Evolutionary conservation across 2,329 filamentous ascomycete species (phyloP), one percentile per base, ranked within the genome.

Genomic region (Hypoxylon sp.): DNA sequence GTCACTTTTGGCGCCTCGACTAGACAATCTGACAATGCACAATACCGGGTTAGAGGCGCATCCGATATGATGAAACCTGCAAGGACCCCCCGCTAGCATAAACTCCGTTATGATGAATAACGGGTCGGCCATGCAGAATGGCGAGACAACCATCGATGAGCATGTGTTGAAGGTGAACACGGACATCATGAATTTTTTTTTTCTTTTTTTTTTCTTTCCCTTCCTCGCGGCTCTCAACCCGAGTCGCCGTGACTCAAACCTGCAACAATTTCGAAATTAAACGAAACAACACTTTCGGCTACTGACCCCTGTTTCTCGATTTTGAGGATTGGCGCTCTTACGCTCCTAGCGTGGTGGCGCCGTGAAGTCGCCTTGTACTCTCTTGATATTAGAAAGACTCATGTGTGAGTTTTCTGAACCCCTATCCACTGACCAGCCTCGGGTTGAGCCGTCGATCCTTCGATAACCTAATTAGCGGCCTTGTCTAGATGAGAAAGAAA

Each of bases 51-150:
- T 57, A 48, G 43, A 57, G 38, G 27, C 41, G 32, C 53, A 46
- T 55, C 52, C 51, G 55, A 45, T 41, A 48, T 50, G 47, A 55
- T 48, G 55, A 59, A 52, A 56, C 52, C 51, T 59, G 56, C 56
- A 59, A 59, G 56, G 56, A 59, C 56, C 56, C 56, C 55, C 56
- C 49, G 49, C 52, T 53, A 57, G 49, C 53, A 57, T 57, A 59
- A 59, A 53, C 37, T 54, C 40, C 52, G 49, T 49, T 50, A 59
- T 59, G 53, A 54, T 59, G 52, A 57, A 59, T 57, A 57, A 59
- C 52, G 49, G 52, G 49, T 59, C 56, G 40, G 19, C 25, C 40
- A 53, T 56, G 56, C 56, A 56, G 55, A 43, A 49, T 46, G 44
- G 53, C 47, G 51, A 56, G 32, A 56, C 55, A 32, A 59, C 56